Base-by-base conservation (phyloP, 352 stramenopile species). In the Globisporangium alternatum region DNA sequence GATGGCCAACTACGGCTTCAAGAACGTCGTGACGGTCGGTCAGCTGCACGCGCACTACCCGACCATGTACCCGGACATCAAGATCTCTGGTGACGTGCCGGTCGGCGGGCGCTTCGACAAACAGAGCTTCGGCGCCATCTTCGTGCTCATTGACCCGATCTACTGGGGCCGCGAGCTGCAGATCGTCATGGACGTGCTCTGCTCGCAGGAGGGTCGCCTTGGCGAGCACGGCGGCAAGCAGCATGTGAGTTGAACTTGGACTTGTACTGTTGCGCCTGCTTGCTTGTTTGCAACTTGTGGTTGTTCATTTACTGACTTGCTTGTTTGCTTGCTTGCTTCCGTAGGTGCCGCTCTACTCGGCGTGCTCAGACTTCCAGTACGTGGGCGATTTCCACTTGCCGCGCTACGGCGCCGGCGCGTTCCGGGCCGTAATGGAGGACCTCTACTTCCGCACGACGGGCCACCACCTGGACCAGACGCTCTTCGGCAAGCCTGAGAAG, bases 301-400 rank as follows among this genome's bases (percentile, higher is more conserved):
- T 44, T 44, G 39, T 6, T 44, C 15, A 13, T 13, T 44, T n/a
- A 13, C 7, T 45, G 2, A n/a, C 39, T 45, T 45, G 39, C 19
- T 45, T 45, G 28, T 2, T 39, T 28, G 9, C 43, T 49, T 25
- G 43, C 19, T 28, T 49, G 9, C n/a, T 49, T 48, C 19, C 1
- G 8, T 63, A 67, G 62, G 55, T 69, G 25, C 84, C 85, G 31
- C 68, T 95, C 33, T 95, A 93, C 71, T 95, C 85, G 56, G 83
- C 86, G 58, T 95, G 86, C 77, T 92, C 83, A 5, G 86, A 95
- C 53, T 95, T 95, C 68, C 85, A 95, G 67, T 95, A 95, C 64
- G 85, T 95, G 13, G 84, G 86, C 13, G 86, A 93, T 56, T 92
- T 92, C 68, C 84, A 95, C 61, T 68, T 92, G 52, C 86, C 86